Evolutionary conservation across 352 stramenopile genomes (phyloP), one percentile per base, ranked within the genome.

Genomic region (Saprolegnia diclina): DNA sequence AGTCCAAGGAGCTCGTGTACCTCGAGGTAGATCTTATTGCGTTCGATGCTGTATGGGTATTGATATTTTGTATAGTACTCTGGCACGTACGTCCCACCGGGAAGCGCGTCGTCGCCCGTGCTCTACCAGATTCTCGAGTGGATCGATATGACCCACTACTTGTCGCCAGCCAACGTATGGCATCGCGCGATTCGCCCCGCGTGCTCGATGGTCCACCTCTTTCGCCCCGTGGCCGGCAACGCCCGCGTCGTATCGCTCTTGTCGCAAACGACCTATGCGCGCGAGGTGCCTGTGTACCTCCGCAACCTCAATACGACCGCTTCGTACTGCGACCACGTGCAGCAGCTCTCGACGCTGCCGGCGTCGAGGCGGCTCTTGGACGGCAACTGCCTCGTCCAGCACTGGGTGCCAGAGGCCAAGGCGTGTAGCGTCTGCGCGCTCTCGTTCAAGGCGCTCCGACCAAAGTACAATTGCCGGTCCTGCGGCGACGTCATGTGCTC

Each of bases 111-210:
- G 45, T 42, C 63, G 38, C 24, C 48, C 44, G 22, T 55, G 6
- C 18, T 69, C 13, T 69, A 69, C 38, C 63, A 69, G n/a, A n/a
- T 62, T 21, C 4, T 69, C 24, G 63, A 69, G 32, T 69, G 37
- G 42, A n/a, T 69, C 37, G 63, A 69, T 42, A 48, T 69, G 45
- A 35, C 14, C 1, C 61, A 57, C 40, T 54, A 65, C 45, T 2
- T 26, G 5, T 22, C 57, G n/a, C 57, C 57, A 3, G 26, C 56
- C 18, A 45, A 22, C 48, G 19, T 38, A 14, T 57, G 26, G 26
- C 21, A 45, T 21, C 6, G 50, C 5, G 45, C 61, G 16, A 67
- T 67, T 67, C 44, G 48, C 9, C 45, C 61, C 14, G 21, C 45
- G 16, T 69, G 63, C 46, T 57, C 63, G 22, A 62, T 24, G 13